Evolutionary conservation across 345 rosid species (phyloP).

Genomic region (Erucastrum elatum): DNA sequence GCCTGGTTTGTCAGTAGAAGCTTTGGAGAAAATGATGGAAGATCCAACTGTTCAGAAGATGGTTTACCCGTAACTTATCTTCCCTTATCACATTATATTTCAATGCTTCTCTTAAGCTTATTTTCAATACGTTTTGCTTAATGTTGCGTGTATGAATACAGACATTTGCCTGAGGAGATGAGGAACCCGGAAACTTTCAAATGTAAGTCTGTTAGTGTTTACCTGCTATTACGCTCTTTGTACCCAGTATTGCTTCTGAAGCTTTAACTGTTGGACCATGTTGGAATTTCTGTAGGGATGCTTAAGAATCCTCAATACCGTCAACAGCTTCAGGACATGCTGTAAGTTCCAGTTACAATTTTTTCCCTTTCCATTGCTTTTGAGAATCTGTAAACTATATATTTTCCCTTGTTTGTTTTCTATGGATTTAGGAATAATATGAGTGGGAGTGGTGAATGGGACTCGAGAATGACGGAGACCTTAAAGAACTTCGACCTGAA

Average conservation of each 20-base stretch:
- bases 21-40: slow-evolving; percentile 95
- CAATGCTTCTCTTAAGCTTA: background rate
- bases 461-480: slow-evolving; percentile 72
- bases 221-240: background rate
- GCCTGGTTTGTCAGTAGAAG: slow-evolving; percentile 69
- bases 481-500: slow-evolving; percentile 79
- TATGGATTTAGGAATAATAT: slow-evolving; percentile 67
- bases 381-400: too few relatives aligned
- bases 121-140: background rate
- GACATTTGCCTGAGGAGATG: slow-evolving; percentile 94
- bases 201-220: slow-evolving; percentile 56
- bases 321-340: slow-evolving; percentile 85
- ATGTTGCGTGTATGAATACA: slow-evolving; percentile 42
- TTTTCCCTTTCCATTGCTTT: slow-evolving; percentile 1
- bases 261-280: background rate
- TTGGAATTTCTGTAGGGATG: slow-evolving; percentile 65
- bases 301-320: slow-evolving; percentile 89
- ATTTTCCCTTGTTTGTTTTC: too few relatives aligned
- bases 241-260: background rate
- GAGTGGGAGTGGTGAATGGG: slow-evolving; percentile 88
- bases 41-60: slow-evolving; percentile 96
- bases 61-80: slow-evolving; percentile 79
- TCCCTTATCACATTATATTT: slow-evolving; percentile 4
- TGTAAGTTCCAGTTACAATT: slow-evolving; percentile 55
- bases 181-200: slow-evolving; percentile 86